Evolutionary conservation across 1,284 basidiomycete genomes (phyloP), one percentile per base, ranked within the genome.

Genomic region (Porodaedalea pini): DNA sequence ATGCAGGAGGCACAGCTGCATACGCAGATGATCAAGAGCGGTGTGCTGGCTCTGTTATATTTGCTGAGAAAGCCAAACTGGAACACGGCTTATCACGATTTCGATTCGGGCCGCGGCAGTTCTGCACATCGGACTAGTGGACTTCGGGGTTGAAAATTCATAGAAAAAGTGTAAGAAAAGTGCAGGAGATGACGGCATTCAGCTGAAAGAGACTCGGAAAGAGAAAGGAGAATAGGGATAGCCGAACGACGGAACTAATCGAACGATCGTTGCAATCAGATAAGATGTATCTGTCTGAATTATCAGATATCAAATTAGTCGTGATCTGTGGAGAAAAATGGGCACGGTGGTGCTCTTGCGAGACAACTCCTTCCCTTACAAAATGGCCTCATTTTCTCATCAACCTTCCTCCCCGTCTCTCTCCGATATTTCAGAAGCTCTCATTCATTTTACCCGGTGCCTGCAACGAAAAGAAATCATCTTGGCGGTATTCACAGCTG

Each of bases 321-420:
- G 7, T 34, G 32, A 34, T 34, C 32, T 34, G 13, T 34, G 13
- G 7, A 34, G 32, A 34, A 34, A 34, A 34, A 6, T 34, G 32
- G 13, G 32, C 32, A 34, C 32, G 32, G 32, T 6, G n/a, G n/a
- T n/a, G n/a, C n/a, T n/a, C n/a, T n/a, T 34, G 7, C 32, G 7
- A 6, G 32, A 6, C 32, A 34, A 36, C 34, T 15, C 15, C 34
- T 36, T 36, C 10, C 34, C 49, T 23, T 27, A 36, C 39, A 31
- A 39, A 19, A 54, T 34, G 23, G 51, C 51, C 37, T 51, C 15
- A 55, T 29, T 55, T 13, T 39, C 6, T 51, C 47, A 23, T 34
- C 31, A 27, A 29, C 40, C n/a, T 52, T 29, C 13, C 23, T 19
- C 6, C 21, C 49, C 32, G 49, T 51, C 49, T 39, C 34, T 31